phyloP scores from a whole-genome alignment of 2,329 filamentous ascomycete genomes.

The Neopestalotiopsis clavispora region DNA sequence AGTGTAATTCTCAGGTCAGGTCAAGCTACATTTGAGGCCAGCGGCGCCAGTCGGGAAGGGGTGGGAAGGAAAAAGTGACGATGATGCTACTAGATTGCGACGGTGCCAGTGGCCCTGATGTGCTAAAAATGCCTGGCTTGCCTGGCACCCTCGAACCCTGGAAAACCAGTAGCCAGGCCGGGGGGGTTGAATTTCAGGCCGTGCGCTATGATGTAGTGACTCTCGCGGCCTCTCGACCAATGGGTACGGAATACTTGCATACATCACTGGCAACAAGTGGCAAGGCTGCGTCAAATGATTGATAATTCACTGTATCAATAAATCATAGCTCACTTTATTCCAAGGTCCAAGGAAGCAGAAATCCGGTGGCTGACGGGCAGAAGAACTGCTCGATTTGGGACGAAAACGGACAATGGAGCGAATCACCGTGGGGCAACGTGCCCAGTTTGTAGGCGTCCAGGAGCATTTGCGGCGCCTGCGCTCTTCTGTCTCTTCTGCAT shows the following conservation, averaged over 20 bases:
- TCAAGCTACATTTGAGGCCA: neutral
- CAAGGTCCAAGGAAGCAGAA: neutral
- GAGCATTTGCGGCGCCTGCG: neutral
- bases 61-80: slow-evolving; percentile 16
- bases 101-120: slow-evolving; percentile 6
- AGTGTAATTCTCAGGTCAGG: neutral
- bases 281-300: neutral
- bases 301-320: neutral
- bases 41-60: neutral
- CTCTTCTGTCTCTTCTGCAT: neutral
- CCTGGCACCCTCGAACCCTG: slow-evolving; percentile 10
- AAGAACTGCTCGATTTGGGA: slow-evolving; percentile 14
- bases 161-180: slow-evolving; percentile 8
- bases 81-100: slow-evolving; percentile 13
- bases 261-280: neutral
- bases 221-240: neutral
- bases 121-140: neutral
- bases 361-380: slow-evolving; percentile 11
- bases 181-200: slow-evolving; percentile 8
- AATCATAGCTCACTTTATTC: neutral
- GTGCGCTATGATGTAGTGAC: slow-evolving; percentile 19
- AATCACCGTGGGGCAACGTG: slow-evolving; percentile 9
- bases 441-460: neutral
- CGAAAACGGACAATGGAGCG: slow-evolving; percentile 18
- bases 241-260: neutral